Evolutionary conservation across 2,329 filamentous ascomycete species (phyloP).

Genomic region (Raffaelea arxii): DNA sequence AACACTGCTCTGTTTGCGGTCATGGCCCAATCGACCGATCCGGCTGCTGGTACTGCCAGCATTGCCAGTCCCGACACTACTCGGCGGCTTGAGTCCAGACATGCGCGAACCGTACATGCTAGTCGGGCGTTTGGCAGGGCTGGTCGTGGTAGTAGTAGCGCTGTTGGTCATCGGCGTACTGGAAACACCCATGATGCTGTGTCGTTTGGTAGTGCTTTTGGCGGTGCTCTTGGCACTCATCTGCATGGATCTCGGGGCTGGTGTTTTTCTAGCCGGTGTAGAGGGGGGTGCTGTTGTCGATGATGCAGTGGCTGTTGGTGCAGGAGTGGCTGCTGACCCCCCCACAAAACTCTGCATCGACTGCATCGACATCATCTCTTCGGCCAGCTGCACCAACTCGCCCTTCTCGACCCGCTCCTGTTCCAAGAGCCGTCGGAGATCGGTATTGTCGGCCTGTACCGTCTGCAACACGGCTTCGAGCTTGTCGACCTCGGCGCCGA

Average conservation of each 20-base stretch:
- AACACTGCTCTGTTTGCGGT: conserved; percentile 32
- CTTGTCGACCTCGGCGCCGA: conserved; percentile 65
- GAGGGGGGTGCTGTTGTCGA: conserved; percentile 1
- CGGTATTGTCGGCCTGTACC: conserved; percentile 59
- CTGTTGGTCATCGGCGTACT: conserved; percentile 6
- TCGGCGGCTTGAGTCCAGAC: conserved; percentile 53
- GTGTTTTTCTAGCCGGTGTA: conserved; percentile 14
- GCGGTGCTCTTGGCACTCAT: background rate
- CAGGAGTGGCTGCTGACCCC: background rate
- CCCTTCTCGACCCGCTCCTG: conserved; percentile 74
- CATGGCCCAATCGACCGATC: conserved; percentile 33
- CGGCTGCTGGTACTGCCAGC: conserved; percentile 25
- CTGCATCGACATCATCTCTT: conserved; percentile 68
- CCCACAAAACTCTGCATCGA: conserved; percentile 40
- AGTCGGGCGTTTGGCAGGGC: conserved; percentile 11
- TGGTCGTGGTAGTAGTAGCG: conserved; percentile 3
- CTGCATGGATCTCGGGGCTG: background rate
- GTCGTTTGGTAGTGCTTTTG: conserved; percentile 9
- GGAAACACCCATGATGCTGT: conserved; percentile 14
- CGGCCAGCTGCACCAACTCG: conserved; percentile 69
- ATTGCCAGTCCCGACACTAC: conserved; percentile 18
- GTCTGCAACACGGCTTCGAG: conserved; percentile 63
- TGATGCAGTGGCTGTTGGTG: conserved; percentile 5
- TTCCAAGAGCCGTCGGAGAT: conserved; percentile 56
- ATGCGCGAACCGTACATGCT: conserved; percentile 13